Percentiles rank a stretch among this genome's conserved stretches.
Conservation (phyloP, 2,329 filamentous ascomycete species). For the Phyllosticta ampelicida region DNA sequence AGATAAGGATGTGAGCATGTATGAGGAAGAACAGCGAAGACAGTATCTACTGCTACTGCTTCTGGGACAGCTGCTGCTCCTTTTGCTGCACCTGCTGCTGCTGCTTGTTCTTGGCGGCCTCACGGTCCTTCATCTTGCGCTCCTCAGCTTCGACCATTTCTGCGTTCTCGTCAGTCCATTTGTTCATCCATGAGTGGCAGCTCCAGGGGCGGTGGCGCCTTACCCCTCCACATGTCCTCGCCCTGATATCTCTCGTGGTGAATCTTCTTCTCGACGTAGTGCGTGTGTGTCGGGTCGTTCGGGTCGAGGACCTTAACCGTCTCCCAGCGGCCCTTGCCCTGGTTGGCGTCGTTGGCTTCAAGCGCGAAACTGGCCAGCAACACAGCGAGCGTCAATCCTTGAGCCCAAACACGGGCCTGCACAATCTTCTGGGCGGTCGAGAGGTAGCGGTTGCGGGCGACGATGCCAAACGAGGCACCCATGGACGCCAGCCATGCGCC, state of each 20-base stretch:
- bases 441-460: slow-evolving; percentile 67
- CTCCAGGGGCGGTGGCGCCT: slow-evolving; percentile 20
- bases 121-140: slow-evolving; percentile 44
- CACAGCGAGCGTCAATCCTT: slow-evolving; percentile 77
- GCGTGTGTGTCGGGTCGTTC: slow-evolving; percentile 71
- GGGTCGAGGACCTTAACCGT: slow-evolving; percentile 72
- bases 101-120: slow-evolving; percentile 24
- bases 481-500: slow-evolving; percentile 73
- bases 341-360: slow-evolving; percentile 68
- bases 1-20: background rate
- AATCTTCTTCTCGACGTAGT: slow-evolving; percentile 74
- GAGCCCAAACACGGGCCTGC: slow-evolving; percentile 88
- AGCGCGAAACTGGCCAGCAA: slow-evolving; percentile 73
- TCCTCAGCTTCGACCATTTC: slow-evolving; percentile 80
- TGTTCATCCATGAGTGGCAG: background rate
- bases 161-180: slow-evolving; percentile 21
- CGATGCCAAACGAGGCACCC: slow-evolving; percentile 60
- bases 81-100: slow-evolving; percentile 17
- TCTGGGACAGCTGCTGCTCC: slow-evolving; percentile 1
- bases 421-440: slow-evolving; percentile 76
- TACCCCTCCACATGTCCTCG: slow-evolving; percentile 87
- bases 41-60: background rate
- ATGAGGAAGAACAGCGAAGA: background rate
- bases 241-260: slow-evolving; percentile 80
- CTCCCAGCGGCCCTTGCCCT: slow-evolving; percentile 70